Base-by-base conservation (phyloP, 345 rosid species). In the Jatropha curcas region DNA sequence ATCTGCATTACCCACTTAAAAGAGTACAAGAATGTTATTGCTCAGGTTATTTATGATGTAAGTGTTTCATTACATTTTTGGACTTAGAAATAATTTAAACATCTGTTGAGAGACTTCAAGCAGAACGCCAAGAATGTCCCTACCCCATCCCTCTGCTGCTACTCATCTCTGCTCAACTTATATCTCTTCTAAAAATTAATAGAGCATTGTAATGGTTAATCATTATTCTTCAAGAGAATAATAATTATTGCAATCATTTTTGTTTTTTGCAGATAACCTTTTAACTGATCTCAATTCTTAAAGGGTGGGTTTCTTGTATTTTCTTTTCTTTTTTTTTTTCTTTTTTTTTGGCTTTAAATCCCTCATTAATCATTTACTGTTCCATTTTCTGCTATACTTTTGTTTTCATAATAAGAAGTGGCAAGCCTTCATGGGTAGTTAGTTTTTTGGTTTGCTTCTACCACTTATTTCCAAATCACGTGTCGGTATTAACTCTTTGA, bases 31-130 rank as follows among this genome's bases (percentile, higher is more conserved):
- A 88, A 89, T 82, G 89, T 83, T 30, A 89, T 94, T 79, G 94
- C 98, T 25, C 88, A 92, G 79, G 98, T 94, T 80, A 90, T 94
- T 48, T 94, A 84, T 60, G 98, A 94, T 78, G 95, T 94, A 82
- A 64, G 93, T 75, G n/a, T 73, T 78, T 60, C 61, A 41, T 71
- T 13, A 12, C n/a, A n/a, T 46, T 20, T 53, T 62, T 53, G 56
- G 25, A 4, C 11, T 57, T 19, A 5, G 6, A 14, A 4, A 33
- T 55, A 39, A n/a, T 74, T 43, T 65, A 28, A 46, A 67, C 63
- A 34, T 30, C 17, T 70, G 4, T 39, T 13, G 5, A 24, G n/a
- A n/a, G n/a, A 7, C 58, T 60, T 48, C 10, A 3, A 1, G n/a
- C n/a, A n/a, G n/a, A n/a, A n/a, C n/a, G n/a, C 57, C 25, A 41